These are phyloP conservation scores for Kurtzmaniella quercitrusa DNA, from an alignment of 1,139 yeast genomes.

Conservation along the genomic window DNA sequence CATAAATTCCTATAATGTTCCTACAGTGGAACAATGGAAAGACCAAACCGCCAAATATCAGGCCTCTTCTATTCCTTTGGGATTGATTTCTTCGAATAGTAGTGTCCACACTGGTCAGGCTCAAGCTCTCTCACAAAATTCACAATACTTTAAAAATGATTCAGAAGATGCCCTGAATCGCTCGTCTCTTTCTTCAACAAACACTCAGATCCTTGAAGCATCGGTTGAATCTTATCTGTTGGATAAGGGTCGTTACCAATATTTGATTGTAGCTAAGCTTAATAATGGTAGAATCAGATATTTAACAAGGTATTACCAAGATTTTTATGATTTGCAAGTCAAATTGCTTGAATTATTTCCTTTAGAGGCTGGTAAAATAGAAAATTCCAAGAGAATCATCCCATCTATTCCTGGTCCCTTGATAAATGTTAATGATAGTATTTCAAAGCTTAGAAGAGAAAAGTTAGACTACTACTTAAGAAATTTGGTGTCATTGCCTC, in stretches of 20 bases:
- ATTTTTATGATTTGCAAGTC: constrained; percentile 92
- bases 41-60: constrained; percentile 85
- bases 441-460: constrained; percentile 78
- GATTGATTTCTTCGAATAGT: constrained; percentile 33
- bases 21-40: constrained; percentile 96
- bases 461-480: constrained; percentile 82
- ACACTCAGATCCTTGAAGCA: constrained; percentile 48
- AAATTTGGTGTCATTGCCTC: constrained; percentile 70
- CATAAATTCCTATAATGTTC: constrained; percentile 64
- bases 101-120: neutral
- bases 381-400: constrained; percentile 64
- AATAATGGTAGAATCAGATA: constrained; percentile 67
- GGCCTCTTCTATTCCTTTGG: constrained; percentile 83
- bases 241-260: constrained; percentile 89
- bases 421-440: constrained; percentile 84
- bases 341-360: constrained; percentile 81
- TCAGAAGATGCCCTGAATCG: constrained; percentile 21
- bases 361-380: constrained; percentile 86
- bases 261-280: constrained; percentile 65
- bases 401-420: constrained; percentile 98
- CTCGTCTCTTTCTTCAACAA: constrained; percentile 30
- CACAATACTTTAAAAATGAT: constrained; percentile 35
- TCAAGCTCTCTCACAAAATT: constrained; percentile 25
- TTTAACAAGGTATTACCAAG: constrained; percentile 88
- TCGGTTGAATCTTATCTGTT: constrained; percentile 77